A percentile compares a stretch with the other conserved stretches of the same genome.
phyloP scores from a whole-genome alignment of 1,284 basidiomycete species.

The Mycosarcoma mackinlayi region DNA sequence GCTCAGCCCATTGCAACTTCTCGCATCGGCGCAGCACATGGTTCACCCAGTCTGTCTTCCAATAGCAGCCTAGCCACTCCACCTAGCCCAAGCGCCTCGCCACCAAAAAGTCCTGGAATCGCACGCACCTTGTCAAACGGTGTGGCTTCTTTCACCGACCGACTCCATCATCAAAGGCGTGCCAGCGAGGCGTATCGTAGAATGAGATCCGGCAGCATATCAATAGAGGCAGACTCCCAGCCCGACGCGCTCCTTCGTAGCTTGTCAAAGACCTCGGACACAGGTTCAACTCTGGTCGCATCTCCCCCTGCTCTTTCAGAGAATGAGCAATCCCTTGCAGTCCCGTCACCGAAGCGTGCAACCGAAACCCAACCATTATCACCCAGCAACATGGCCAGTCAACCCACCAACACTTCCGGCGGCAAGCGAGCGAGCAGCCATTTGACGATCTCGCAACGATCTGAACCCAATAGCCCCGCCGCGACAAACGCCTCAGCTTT shows the following conservation, averaged over 20 bases:
- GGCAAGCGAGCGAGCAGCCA: not conserved
- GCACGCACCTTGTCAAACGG: slow-evolving; percentile 22
- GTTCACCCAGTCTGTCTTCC: slow-evolving; percentile 4
- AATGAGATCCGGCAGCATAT: slow-evolving; percentile 29
- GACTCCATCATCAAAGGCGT: slow-evolving; percentile 27
- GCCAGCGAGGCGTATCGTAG: slow-evolving; percentile 38
- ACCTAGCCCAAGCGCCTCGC: slow-evolving; percentile 16
- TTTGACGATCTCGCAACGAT: not conserved
- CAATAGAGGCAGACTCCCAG: slow-evolving; percentile 2
- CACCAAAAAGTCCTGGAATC: slow-evolving; percentile 20
- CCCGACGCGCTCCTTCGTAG: slow-evolving; percentile 10
- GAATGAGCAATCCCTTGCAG: not conserved
- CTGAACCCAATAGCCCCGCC: not conserved
- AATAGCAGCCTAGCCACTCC: slow-evolving; percentile 3
- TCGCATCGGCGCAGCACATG: slow-evolving; percentile 1
- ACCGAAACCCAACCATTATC: not conserved
- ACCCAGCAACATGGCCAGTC: not conserved
- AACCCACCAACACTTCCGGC: not conserved
- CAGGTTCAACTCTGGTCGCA: slow-evolving; percentile 1
- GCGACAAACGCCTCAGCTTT: not conserved
- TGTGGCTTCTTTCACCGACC: slow-evolving; percentile 28
- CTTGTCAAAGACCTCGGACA: slow-evolving; percentile 9
- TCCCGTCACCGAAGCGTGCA: not conserved
- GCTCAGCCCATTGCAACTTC: slow-evolving; percentile 30
- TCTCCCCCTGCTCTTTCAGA: slow-evolving; percentile 20